These are phyloP conservation scores for Nakaseomyces kungkrabaensis DNA, from an alignment of 1,139 yeast species.

Conservation along the genomic window DNA sequence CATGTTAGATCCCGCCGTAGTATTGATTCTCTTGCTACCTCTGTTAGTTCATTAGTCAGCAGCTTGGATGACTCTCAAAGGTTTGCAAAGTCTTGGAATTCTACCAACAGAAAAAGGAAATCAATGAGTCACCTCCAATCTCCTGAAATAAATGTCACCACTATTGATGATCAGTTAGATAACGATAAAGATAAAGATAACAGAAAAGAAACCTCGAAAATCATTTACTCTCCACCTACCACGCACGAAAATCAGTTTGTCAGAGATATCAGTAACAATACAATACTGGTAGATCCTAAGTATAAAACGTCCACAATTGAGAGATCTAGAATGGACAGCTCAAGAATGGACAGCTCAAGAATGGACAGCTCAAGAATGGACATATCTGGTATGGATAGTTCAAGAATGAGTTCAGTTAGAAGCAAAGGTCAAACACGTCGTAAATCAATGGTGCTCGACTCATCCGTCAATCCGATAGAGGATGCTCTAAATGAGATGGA, in stretches of 20 bases:
- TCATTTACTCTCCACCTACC: not conserved
- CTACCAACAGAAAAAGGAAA: conserved; percentile 24
- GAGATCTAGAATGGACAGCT: not conserved
- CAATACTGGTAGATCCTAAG: conserved; percentile 4
- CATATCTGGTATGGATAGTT: not conserved
- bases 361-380: not conserved
- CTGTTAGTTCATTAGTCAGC: conserved; percentile 27
- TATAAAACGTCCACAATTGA: not conserved
- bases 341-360: not conserved
- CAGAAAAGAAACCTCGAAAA: not conserved
- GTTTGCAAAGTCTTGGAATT: conserved; percentile 30
- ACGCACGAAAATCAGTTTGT: not conserved
- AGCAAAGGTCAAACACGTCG: conserved; percentile 13
- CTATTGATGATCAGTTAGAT: conserved; percentile 3
- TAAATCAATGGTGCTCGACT: conserved; percentile 18
- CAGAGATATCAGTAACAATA: not conserved
- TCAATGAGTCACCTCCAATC: conserved; percentile 20
- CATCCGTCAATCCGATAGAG: conserved; percentile 19
- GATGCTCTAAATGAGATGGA: conserved; percentile 25
- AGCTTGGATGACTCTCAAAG: conserved; percentile 28
- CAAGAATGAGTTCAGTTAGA: not conserved
- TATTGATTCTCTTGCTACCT: conserved; percentile 26
- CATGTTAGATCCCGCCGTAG: conserved; percentile 22
- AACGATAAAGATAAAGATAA: not conserved
- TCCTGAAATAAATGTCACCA: conserved; percentile 3